Conservation (phyloP, 2,329 filamentous ascomycete genomes). For the Diaporthe helianthi region DNA sequence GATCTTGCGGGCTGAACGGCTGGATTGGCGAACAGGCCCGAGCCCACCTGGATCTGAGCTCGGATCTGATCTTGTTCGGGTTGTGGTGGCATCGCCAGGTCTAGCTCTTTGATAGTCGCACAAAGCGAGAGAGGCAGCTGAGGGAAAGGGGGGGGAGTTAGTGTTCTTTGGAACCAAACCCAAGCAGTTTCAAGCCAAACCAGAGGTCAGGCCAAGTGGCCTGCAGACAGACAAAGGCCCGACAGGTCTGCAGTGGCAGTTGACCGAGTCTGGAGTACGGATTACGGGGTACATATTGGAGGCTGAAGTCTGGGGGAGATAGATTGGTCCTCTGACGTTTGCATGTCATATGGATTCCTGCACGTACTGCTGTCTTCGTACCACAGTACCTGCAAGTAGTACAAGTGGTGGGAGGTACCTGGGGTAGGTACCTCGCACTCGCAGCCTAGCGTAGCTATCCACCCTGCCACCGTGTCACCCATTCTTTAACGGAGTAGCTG, state of each 20-base stretch:
- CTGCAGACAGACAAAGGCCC: slow-evolving; percentile 10
- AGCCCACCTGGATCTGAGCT: background rate
- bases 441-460: too few species aligned
- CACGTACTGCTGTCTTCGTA: too few species aligned
- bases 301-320: background rate
- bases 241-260: slow-evolving; percentile 1
- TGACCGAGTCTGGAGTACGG: background rate
- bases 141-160: background rate
- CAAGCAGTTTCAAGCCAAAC: slow-evolving; percentile 10
- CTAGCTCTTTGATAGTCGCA: background rate
- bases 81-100: background rate
- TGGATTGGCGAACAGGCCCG: slow-evolving; percentile 9
- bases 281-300: background rate
- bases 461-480: background rate
- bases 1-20: background rate
- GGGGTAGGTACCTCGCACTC: background rate
- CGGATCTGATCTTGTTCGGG: background rate
- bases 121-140: background rate
- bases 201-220: background rate
- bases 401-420: background rate
- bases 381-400: background rate
- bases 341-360: background rate
- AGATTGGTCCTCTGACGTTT: background rate
- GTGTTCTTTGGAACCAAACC: slow-evolving; percentile 3
- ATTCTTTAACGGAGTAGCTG: slow-evolving; percentile 16